phyloP scores from a whole-genome alignment of 1,139 yeast species.

The Meyerozyma carpophila region DNA sequence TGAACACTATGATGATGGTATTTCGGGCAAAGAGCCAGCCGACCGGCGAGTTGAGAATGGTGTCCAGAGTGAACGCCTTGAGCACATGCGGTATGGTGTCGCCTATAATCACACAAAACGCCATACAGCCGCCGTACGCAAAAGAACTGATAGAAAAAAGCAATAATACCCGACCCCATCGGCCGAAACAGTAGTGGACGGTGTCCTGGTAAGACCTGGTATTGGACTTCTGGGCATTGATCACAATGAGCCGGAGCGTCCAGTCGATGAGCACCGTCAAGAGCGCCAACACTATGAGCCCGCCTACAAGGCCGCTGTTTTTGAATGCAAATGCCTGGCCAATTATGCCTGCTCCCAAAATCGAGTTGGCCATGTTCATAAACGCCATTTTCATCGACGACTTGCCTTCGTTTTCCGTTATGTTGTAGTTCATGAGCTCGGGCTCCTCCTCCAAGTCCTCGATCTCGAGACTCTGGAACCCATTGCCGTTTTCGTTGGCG shows the following conservation, averaged over 20 bases:
- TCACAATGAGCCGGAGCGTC: slow-evolving; percentile 75
- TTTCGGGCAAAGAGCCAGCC: slow-evolving; percentile 61
- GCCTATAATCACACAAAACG: slow-evolving; percentile 90
- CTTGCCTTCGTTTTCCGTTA: slow-evolving; percentile 16
- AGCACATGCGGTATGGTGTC: slow-evolving; percentile 92
- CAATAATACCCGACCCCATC: slow-evolving; percentile 60
- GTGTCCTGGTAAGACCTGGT: slow-evolving; percentile 82
- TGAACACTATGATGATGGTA: slow-evolving; percentile 61
- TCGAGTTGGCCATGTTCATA: slow-evolving; percentile 95
- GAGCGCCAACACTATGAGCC: slow-evolving; percentile 53
- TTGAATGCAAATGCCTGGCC: slow-evolving; percentile 89
- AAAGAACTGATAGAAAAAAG: slow-evolving; percentile 77
- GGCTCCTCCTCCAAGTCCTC: slow-evolving; percentile 1
- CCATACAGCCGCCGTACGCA: slow-evolving; percentile 94
- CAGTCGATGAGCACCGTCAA: slow-evolving; percentile 78
- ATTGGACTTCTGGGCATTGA: slow-evolving; percentile 74
- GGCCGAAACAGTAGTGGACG: slow-evolving; percentile 76
- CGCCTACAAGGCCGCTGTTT: slow-evolving; percentile 76
- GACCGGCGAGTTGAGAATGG: slow-evolving; percentile 32
- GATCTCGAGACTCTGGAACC: background rate
- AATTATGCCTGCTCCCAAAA: slow-evolving; percentile 90
- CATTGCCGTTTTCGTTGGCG: background rate
- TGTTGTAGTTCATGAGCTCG: background rate
- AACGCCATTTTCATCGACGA: slow-evolving; percentile 80
- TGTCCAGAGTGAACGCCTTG: slow-evolving; percentile 55